A percentile compares a stretch with the other conserved stretches of the same genome.
These are phyloP conservation scores for Neurospora tetrasperma DNA, from an alignment of 495 filamentous ascomycete species.

Conservation along the genomic window DNA sequence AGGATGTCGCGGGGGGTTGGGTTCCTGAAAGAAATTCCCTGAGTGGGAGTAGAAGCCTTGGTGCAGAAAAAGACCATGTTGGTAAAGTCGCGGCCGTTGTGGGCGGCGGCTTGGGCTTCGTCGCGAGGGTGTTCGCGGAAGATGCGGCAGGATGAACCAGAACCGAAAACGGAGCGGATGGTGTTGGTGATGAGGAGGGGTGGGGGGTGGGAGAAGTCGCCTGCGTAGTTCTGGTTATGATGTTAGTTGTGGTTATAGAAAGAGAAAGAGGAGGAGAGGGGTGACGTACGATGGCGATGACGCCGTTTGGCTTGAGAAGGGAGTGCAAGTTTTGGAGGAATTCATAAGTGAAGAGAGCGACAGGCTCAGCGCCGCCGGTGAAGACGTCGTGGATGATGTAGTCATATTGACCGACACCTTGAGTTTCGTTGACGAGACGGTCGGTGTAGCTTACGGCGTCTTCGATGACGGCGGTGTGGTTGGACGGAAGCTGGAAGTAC, in stretches of 20 bases:
- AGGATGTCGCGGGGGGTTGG: slow-evolving; percentile 59
- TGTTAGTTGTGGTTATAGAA: not conserved
- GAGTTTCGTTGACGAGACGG: slow-evolving; percentile 26
- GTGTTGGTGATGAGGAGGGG: slow-evolving; percentile 63
- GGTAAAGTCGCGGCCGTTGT: slow-evolving; percentile 56
- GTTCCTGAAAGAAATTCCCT: slow-evolving; percentile 52
- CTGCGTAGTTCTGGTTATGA: slow-evolving; percentile 76
- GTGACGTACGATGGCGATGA: slow-evolving; percentile 74
- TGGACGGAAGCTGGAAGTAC: slow-evolving; percentile 70
- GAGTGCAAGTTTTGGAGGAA: slow-evolving; percentile 59
- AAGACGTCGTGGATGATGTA: slow-evolving; percentile 99
- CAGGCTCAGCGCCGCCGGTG: slow-evolving; percentile 87
- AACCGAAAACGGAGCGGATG: slow-evolving; percentile 59
- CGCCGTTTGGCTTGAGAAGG: slow-evolving; percentile 66
- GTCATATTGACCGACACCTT: slow-evolving; percentile 49
- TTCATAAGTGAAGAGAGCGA: slow-evolving; percentile 75
- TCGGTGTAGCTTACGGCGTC: slow-evolving; percentile 72
- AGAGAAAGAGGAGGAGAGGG: not conserved
- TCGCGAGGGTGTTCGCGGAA: slow-evolving; percentile 64
- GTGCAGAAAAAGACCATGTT: slow-evolving; percentile 81
- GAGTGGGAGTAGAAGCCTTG: slow-evolving; percentile 23
- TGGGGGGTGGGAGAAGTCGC: slow-evolving; percentile 66
- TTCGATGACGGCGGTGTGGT: slow-evolving; percentile 70
- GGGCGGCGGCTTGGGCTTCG: slow-evolving; percentile 26
- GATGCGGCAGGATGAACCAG: slow-evolving; percentile 55